phyloP scores from a whole-genome alignment of 768 basidiomycete species.

The Neoboletus subvelutipes region DNA sequence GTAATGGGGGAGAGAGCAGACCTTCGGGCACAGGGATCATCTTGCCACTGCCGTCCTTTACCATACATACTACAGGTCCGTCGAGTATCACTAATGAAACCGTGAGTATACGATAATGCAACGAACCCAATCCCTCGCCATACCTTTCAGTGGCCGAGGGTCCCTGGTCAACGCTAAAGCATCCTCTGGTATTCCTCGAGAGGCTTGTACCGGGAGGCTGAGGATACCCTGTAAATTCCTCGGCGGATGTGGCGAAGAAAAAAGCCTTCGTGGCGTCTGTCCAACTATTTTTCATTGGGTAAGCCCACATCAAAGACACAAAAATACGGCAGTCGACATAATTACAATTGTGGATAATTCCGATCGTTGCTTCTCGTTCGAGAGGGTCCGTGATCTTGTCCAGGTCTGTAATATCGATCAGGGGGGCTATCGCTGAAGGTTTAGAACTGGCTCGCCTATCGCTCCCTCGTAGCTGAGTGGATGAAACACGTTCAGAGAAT shows the following conservation, averaged over 20 bases:
- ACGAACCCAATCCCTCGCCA: background rate
- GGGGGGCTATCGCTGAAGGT: background rate
- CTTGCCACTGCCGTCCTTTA: slow-evolving; percentile 44
- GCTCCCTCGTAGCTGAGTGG: slow-evolving; percentile 92
- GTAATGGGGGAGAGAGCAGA: slow-evolving; percentile 53
- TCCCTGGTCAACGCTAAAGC: slow-evolving; percentile 65
- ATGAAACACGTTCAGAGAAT: slow-evolving; percentile 83
- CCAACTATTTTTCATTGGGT: slow-evolving; percentile 54
- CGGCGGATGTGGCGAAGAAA: slow-evolving; percentile 70
- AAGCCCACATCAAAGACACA: background rate
- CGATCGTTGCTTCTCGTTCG: slow-evolving; percentile 89
- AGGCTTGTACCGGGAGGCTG: slow-evolving; percentile 65
- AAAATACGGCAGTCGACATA: slow-evolving; percentile 15
- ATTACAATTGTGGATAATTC: slow-evolving; percentile 91
- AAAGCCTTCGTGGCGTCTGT: slow-evolving; percentile 88
- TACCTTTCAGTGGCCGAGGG: slow-evolving; percentile 57
- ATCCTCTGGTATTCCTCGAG: slow-evolving; percentile 85
- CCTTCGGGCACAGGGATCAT: slow-evolving; percentile 64
- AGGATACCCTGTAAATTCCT: slow-evolving; percentile 71
- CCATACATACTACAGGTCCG: slow-evolving; percentile 41
- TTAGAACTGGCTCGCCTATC: slow-evolving; percentile 49
- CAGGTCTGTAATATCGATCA: slow-evolving; percentile 51
- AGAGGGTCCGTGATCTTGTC: slow-evolving; percentile 83
- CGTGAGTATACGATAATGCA: slow-evolving; percentile 1
- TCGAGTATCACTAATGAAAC: slow-evolving; percentile 41